Percentiles rank a stretch among this genome's conserved stretches.
Evolutionary conservation across 2,329 filamentous ascomycete genomes (phyloP).

Genomic region (Ploettnerulaceae sp.): DNA sequence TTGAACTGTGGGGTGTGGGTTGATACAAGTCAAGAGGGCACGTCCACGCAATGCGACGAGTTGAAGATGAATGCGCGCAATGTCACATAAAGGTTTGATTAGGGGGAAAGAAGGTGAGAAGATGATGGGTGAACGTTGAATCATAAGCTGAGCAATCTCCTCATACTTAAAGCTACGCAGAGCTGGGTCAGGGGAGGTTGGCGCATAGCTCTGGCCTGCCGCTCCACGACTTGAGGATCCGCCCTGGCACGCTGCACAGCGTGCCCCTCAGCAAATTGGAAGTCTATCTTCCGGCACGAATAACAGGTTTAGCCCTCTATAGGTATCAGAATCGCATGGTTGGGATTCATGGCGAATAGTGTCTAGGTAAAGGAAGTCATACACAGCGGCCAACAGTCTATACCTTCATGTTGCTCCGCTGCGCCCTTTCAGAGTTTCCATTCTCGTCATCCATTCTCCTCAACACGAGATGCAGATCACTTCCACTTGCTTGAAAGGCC

Average conservation of each 20-base stretch:
- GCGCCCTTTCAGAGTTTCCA: too few species aligned
- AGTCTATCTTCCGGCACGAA: constrained; percentile 23
- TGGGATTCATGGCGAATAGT: neutral
- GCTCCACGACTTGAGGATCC: too few species aligned
- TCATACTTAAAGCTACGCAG: constrained; percentile 22
- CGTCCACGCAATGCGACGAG: neutral
- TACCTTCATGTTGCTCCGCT: neutral
- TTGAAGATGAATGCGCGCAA: neutral
- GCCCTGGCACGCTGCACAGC: neutral
- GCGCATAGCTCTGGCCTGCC: constrained; percentile 3
- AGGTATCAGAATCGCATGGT: neutral
- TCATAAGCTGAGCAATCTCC: constrained; percentile 30
- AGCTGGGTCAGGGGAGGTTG: constrained; percentile 6
- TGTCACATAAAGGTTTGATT: neutral
- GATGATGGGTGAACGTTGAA: constrained; percentile 25
- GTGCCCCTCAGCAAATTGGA: constrained; percentile 24
- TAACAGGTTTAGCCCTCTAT: constrained; percentile 16
- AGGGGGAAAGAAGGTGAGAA: constrained; percentile 2
- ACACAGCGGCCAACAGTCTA: neutral
- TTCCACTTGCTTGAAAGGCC: neutral
- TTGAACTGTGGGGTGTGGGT: constrained; percentile 4
- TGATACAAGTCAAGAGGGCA: constrained; percentile 2
- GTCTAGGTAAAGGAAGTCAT: neutral
- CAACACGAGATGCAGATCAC: neutral
- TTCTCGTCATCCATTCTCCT: neutral